A percentile compares a stretch with the other conserved stretches of the same genome.
These are phyloP conservation scores for Clonostachys byssicola DNA, from an alignment of 2,329 filamentous ascomycete species.

Conservation along the genomic window DNA sequence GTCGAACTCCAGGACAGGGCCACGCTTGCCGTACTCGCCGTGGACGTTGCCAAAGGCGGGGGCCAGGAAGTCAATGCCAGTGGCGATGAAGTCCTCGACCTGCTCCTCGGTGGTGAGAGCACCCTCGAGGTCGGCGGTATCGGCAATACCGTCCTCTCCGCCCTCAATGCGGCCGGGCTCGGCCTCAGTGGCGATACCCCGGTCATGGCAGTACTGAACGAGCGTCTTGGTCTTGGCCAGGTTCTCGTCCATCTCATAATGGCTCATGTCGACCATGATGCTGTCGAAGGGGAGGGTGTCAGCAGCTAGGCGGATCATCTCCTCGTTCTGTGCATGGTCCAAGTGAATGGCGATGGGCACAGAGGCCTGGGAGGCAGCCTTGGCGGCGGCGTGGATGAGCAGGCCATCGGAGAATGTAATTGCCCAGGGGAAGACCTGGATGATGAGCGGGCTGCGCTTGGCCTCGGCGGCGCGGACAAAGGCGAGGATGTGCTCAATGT, in stretches of 20 bases:
- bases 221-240: conserved; percentile 58
- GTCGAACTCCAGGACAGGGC: conserved; percentile 55
- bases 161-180: conserved; percentile 62
- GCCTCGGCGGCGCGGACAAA: conserved; percentile 64
- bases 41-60: conserved; percentile 76
- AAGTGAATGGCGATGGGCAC: conserved; percentile 62
- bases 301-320: conserved; percentile 52
- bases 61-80: conserved; percentile 72
- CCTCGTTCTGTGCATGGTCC: conserved; percentile 61
- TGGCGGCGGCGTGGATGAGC: conserved; percentile 47
- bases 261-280: conserved; percentile 77
- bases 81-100: conserved; percentile 64
- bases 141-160: conserved; percentile 69
- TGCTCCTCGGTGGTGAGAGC: conserved; percentile 63
- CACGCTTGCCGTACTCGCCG: conserved; percentile 64
- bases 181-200: conserved; percentile 64
- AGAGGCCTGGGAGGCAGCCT: conserved; percentile 46
- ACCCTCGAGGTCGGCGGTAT: conserved; percentile 42
- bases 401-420: conserved; percentile 55
- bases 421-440: conserved; percentile 71
- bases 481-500: conserved; percentile 67
- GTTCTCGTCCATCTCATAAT: conserved; percentile 69
- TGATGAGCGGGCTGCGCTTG: conserved; percentile 61
- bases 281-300: conserved; percentile 58
- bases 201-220: conserved; percentile 55